Percentiles rank a stretch among this genome's conserved stretches.
phyloP scores from a whole-genome alignment of 1,139 yeast species.

The Candida buenavistaensis region DNA sequence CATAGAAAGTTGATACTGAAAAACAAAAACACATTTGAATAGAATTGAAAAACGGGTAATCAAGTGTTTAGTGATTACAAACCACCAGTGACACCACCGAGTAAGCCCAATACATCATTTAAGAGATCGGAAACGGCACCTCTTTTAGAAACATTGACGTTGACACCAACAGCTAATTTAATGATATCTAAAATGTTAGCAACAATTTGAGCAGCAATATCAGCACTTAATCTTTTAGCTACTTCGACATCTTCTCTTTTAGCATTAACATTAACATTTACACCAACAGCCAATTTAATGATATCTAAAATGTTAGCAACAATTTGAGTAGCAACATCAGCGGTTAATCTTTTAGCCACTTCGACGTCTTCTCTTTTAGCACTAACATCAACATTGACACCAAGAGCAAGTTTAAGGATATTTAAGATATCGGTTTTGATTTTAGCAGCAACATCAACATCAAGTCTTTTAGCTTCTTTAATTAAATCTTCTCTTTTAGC shows the following conservation, averaged over 20 bases:
- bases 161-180: neutral
- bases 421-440: constrained; percentile 1
- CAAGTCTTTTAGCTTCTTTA: constrained; percentile 3
- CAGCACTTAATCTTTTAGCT: too few relatives aligned
- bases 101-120: too few relatives aligned
- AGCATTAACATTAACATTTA: neutral
- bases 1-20: too few relatives aligned
- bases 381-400: constrained; percentile 2
- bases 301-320: constrained; percentile 1
- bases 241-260: neutral
- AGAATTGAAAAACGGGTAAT: too few relatives aligned
- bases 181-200: neutral
- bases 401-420: constrained; percentile 3
- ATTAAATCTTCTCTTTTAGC: constrained; percentile 2
- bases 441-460: constrained; percentile 3
- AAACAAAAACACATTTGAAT: too few relatives aligned
- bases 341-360: constrained; percentile 3
- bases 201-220: constrained; percentile 1
- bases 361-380: constrained; percentile 1
- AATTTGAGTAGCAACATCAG: neutral
- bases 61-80: too few relatives aligned
- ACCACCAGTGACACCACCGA: too few relatives aligned
- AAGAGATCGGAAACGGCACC: too few relatives aligned
- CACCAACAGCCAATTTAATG: neutral
- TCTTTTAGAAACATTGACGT: neutral